A percentile compares a stretch with the other conserved stretches of the same genome.
phyloP scores from a whole-genome alignment of 345 rosid species.

The Salix viminalis region DNA sequence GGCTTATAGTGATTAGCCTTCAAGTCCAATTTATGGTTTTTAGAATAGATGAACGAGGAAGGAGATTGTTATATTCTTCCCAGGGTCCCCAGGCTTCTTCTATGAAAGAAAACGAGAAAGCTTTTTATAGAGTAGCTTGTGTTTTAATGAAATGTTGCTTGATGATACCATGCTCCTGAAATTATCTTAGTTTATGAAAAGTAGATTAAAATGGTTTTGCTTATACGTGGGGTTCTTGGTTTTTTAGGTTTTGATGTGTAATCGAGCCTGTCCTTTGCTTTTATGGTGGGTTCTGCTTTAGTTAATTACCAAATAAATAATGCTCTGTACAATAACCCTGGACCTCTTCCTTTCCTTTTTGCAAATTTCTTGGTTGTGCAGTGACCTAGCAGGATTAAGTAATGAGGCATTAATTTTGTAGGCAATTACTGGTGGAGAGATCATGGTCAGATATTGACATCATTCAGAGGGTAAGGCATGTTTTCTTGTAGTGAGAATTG shows the following conservation, averaged over 20 bases:
- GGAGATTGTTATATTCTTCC: neutral
- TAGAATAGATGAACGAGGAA: too few species aligned
- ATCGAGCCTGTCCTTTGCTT: neutral
- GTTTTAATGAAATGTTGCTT: neutral
- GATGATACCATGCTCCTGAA: neutral
- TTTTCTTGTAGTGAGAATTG: neutral
- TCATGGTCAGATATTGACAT: neutral
- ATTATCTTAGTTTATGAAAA: neutral
- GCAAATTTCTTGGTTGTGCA: neutral
- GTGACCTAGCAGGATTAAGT: neutral
- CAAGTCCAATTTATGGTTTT: too few species aligned
- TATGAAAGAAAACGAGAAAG: neutral
- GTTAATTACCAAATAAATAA: neutral
- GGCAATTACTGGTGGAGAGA: neutral
- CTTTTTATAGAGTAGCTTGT: neutral
- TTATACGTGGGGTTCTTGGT: neutral
- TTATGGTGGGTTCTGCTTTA: neutral
- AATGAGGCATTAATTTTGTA: neutral
- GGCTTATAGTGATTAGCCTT: too few species aligned
- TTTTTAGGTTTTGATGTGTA: neutral
- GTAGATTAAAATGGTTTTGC: neutral
- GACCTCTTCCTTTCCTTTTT: neutral
- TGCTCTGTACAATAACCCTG: neutral
- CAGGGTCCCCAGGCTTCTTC: neutral
- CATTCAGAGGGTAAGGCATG: neutral